Evolutionary conservation across 1,284 basidiomycete genomes (phyloP), one percentile per base, ranked within the genome.

Genomic region (Ustilago hordei): DNA sequence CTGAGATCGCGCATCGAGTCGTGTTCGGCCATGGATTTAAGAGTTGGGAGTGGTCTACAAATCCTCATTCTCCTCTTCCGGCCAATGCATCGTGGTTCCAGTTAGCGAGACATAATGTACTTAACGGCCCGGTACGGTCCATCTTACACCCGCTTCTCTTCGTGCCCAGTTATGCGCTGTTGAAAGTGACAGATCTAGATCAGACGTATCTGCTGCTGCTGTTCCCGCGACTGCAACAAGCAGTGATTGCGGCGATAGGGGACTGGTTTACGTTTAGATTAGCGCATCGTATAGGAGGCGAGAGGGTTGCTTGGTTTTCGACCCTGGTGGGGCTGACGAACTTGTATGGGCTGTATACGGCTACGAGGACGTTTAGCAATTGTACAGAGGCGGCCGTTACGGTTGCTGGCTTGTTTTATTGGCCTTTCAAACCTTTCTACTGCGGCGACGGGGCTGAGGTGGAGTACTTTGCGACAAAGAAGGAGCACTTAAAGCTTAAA

Each of bases 21-120:
- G 93, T 96, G 62, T 99, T 94, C 86, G 95, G 95, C 36, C 95
- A 94, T 86, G 97, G 95, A 1, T 90, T 92, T 82, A 88, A 94
- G 43, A 98, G 95, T 34, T 99, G 97, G 97, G 97, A 99, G 88
- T 99, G 97, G 97, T 62, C 48, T 23, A 52, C 59, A 17, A 41
- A 56, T 35, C 7, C 60, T 23, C 15, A 34, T 32, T 23, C 53
- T 15, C 23, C 36, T 12, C 23, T 35, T 8, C 1, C 32, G 2
- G 12, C 55, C n/a, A 34, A 41, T 17, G n/a, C 60, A 32, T 56
- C 69, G 6, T 72, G 65, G 28, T 35, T 73, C 11, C 2, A 43
- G 1, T 54, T 60, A 4, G 53, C 64, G 1, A 4, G 43, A 35
- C 50, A 45, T 5, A 71, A 71, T 35, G 32, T 80, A 35, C 19